phyloP scores from a whole-genome alignment of 257 asterid species.

The Schizonepeta tenuifolia region DNA sequence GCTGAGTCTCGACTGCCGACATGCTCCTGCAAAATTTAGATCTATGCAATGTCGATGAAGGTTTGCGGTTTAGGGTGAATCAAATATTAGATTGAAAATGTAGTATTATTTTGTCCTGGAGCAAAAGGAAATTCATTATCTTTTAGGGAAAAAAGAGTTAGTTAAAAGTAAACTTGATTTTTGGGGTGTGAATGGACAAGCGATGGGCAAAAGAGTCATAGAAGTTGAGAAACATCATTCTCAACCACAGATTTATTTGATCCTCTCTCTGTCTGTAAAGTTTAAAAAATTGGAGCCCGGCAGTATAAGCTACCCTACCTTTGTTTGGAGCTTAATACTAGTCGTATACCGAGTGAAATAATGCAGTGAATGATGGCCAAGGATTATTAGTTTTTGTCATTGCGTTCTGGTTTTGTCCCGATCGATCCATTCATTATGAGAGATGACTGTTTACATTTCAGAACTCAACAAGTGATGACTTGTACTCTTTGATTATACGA shows the following conservation, averaged over 20 bases:
- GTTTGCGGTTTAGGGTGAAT: not conserved
- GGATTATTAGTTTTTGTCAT: too few relatives aligned
- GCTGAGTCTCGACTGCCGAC: not conserved
- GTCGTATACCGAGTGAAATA: not conserved
- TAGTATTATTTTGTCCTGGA: not conserved
- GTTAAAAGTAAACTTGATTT: too few relatives aligned
- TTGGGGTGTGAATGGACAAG: not conserved
- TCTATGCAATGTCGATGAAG: not conserved
- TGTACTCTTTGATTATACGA: too few relatives aligned
- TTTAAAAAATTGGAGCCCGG: constrained; percentile 15
- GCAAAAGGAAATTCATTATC: not conserved
- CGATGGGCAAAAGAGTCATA: constrained; percentile 23
- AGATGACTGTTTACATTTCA: too few relatives aligned
- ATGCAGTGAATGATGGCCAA: not conserved
- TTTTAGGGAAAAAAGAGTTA: not conserved
- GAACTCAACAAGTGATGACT: too few relatives aligned
- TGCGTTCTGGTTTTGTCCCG: too few relatives aligned
- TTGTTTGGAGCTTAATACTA: constrained; percentile 25
- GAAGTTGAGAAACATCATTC: constrained; percentile 12
- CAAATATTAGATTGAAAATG: not conserved
- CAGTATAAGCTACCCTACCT: constrained; percentile 30
- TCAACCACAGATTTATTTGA: constrained; percentile 11
- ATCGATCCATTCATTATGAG: too few relatives aligned
- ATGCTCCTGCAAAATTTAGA: not conserved
- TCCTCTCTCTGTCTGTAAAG: not conserved